Base-by-base conservation (phyloP, 1,284 basidiomycete species). In the Trichosporon sp. region DNA sequence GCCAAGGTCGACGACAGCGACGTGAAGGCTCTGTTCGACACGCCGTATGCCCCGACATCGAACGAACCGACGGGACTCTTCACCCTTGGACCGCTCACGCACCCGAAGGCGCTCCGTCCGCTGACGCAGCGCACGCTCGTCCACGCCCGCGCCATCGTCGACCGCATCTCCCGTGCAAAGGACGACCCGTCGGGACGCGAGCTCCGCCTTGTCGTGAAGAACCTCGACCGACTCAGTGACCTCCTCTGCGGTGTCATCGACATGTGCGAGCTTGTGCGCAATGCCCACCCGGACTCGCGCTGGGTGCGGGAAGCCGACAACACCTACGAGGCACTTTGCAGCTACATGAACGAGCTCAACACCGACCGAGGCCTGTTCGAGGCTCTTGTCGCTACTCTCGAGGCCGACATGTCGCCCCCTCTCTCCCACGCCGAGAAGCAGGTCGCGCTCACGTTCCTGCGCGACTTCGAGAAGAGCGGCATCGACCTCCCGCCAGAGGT, bases 291-390 rank as follows among this genome's bases (percentile, higher is more conserved):
- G 0, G 91, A 95, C 71, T 81, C 82, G 19, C 75, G 81, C 57
- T 98, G 95, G 95, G 85, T 91, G 10, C 84, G 86, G 25, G 89
- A 88, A 61, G 91, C 92, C 33, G 92, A 97, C 74, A 83, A 85
- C 64, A 90, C 91, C 46, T 97, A 98, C 79, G 93, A 95, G 80
- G 87, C 87, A 65, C 83, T 98, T 63, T 97, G 93, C 82, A 90
- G 93, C 79, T 95, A 91, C 80, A 98, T 99, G 95, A 98, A 98
- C 81, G 88, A 91, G 40, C 84, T 99, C 65, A 99, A 99, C 80
- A 98, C 95, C 16, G 86, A 97, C 82, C 88, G 89, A n/a, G 92
- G 89, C 19, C 82, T 99, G 46, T 97, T 96, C 74, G 85, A 92
- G 82, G 69, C 78, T 3, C 75, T 83, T 16, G 65, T 73, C 9